Evolutionary conservation across 2,329 filamentous ascomycete species (phyloP), one percentile per base, ranked within the genome.

Genomic region (Ophiostoma australiae): DNA sequence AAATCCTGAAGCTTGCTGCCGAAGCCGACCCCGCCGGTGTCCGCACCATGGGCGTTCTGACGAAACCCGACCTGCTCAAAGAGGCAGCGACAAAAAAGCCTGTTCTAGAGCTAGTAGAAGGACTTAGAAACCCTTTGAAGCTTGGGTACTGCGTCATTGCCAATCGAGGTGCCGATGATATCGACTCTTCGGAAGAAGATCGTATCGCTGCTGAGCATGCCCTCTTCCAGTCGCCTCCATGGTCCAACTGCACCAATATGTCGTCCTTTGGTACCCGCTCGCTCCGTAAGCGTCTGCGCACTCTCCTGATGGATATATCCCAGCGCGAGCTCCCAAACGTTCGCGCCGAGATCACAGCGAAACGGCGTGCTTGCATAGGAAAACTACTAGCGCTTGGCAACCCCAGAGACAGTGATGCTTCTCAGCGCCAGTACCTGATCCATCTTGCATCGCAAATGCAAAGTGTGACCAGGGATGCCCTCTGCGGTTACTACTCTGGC

Each of bases 1-100:
- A 79, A 35, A 78, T 82, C 15, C 72, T 82, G 5, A 77, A 78
- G 61, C 73, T 81, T 1, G 80, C 81, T 1, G 79, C 77, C 20
- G 71, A 77, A 13, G 78, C 76, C 2, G 84, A 86, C 15, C 79
- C 80, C 0, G 70, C 78, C 0, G 83, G 83, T 0, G 73, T 76
- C 4, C 73, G 84, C 0, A 86, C 83, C 0, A 75, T 86, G 8
- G 82, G 81, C 0, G 81, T 85, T 0, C 79, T 90, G 0, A 90
- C 87, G 0, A 90, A 90, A 73, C 84, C 86, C 0, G 88, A 91
- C 71, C 78, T 89, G 0, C 82, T 84, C 0, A 76, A 76, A 0
- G 84, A 86, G 67, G 71, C 76, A 0, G 78, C 78, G 0, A 81
- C 77, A 0, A 78, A 82, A 35, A 75, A 78, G 0, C 79, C 79